These are phyloP conservation scores for Penicillium paneum DNA, from an alignment of 2,329 filamentous ascomycete species.

Conservation along the genomic window DNA sequence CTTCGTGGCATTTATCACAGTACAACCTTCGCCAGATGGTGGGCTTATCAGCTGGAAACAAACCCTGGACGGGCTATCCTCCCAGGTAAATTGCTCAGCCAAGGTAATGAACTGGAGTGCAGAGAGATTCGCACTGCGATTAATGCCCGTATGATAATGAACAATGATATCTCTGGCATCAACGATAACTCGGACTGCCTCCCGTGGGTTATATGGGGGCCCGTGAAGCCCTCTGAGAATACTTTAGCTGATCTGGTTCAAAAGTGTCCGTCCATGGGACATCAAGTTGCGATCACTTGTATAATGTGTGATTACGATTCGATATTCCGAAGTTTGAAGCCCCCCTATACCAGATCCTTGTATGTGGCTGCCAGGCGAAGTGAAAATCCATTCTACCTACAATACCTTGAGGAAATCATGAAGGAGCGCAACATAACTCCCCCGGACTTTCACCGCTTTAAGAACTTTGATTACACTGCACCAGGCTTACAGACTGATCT, in stretches of 20 bases:
- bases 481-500: constrained; percentile 9
- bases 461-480: not conserved
- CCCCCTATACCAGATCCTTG: constrained; percentile 1
- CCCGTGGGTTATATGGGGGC: constrained; percentile 18
- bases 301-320: constrained; percentile 11
- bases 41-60: constrained; percentile 16
- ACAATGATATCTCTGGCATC: constrained; percentile 16
- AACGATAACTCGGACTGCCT: constrained; percentile 13
- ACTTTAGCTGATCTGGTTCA: constrained; percentile 5
- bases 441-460: no score
- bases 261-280: constrained; percentile 14
- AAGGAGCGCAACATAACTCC: not conserved
- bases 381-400: constrained; percentile 14
- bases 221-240: constrained; percentile 1
- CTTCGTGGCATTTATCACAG: constrained; percentile 22
- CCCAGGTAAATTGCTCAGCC: constrained; percentile 9
- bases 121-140: constrained; percentile 13
- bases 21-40: constrained; percentile 23
- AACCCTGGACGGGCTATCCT: constrained; percentile 6
- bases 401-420: constrained; percentile 9
- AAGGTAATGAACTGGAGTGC: constrained; percentile 8
- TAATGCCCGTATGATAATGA: constrained; percentile 20
- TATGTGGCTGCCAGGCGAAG: constrained; percentile 11
- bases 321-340: not conserved
- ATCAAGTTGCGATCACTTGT: constrained; percentile 11